These are phyloP conservation scores for Blastomyces gilchristii DNA, from an alignment of 2,329 filamentous ascomycete genomes.

Conservation along the genomic window DNA sequence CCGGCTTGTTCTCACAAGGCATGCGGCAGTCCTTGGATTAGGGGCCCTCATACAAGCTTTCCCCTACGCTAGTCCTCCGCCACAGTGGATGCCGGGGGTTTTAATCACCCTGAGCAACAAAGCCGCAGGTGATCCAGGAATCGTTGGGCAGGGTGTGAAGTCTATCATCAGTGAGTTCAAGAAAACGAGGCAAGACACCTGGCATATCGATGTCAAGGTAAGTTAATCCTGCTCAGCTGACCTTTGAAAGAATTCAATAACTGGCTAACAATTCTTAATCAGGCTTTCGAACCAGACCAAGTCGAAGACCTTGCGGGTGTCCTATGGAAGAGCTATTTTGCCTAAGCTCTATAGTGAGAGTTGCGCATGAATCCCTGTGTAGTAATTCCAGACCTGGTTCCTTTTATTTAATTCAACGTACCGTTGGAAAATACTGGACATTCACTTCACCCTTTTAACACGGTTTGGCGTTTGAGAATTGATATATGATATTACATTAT, in stretches of 20 bases:
- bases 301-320: slow-evolving; percentile 92
- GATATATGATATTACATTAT: not conserved
- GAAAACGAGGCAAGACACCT: slow-evolving; percentile 98
- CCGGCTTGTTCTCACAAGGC: slow-evolving; percentile 67
- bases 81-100: slow-evolving; percentile 86
- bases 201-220: slow-evolving; percentile 96
- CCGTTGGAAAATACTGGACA: not conserved
- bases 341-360: slow-evolving; percentile 37
- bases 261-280: slow-evolving; percentile 20
- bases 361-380: not conserved
- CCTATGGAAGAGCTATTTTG: slow-evolving; percentile 99
- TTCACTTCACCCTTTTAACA: not conserved
- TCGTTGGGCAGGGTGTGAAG: slow-evolving; percentile 94
- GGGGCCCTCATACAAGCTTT: slow-evolving; percentile 91
- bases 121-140: slow-evolving; percentile 78
- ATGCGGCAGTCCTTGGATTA: slow-evolving; percentile 83
- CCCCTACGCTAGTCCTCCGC: slow-evolving; percentile 88
- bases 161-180: slow-evolving; percentile 92
- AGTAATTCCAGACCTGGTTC: not conserved
- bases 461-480: not conserved
- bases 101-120: slow-evolving; percentile 73
- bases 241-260: slow-evolving; percentile 9
- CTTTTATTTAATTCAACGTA: too few relatives aligned
- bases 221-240: slow-evolving; percentile 25
- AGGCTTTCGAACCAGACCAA: slow-evolving; percentile 82